Evolutionary conservation across 345 rosid genomes (phyloP).

Genomic region (Bruguiera gymnorhiza): DNA sequence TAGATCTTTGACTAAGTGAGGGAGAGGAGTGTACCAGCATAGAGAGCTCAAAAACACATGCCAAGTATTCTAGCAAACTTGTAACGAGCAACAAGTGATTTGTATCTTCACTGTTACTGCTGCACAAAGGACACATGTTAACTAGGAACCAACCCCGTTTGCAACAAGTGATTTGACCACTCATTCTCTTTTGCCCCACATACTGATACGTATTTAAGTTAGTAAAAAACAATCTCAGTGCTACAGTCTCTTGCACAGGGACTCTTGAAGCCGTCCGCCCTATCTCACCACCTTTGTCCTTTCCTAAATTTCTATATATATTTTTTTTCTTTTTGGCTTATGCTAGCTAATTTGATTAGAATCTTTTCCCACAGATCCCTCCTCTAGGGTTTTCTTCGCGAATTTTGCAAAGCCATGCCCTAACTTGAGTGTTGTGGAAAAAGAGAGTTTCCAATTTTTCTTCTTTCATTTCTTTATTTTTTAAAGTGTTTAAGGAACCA

Average conservation of each 20-base stretch:
- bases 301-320: constrained; percentile 1
- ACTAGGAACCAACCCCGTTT: no score
- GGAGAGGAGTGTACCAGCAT: no score
- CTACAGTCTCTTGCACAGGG: constrained; percentile 12
- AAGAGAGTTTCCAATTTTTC: neutral
- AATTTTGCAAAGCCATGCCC: constrained; percentile 7
- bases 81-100: no score
- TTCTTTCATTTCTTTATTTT: neutral
- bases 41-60: no score
- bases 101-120: no score
- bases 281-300: constrained; percentile 32
- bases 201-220: constrained; percentile 29
- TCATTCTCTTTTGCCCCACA: constrained; percentile 41
- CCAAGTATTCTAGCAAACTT: no score
- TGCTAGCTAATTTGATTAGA: constrained; percentile 27
- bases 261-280: neutral
- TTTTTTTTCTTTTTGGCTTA: constrained; percentile 15
- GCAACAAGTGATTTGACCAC: constrained; percentile 39
- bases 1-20: no score
- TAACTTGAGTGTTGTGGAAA: constrained; percentile 7
- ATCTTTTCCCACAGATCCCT: constrained; percentile 9
- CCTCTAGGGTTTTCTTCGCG: constrained; percentile 21
- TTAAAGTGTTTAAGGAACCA: constrained; percentile 7
- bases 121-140: no score
- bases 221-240: constrained; percentile 24